Conservation (phyloP, 768 basidiomycete species). For the Galerina sulciceps region DNA sequence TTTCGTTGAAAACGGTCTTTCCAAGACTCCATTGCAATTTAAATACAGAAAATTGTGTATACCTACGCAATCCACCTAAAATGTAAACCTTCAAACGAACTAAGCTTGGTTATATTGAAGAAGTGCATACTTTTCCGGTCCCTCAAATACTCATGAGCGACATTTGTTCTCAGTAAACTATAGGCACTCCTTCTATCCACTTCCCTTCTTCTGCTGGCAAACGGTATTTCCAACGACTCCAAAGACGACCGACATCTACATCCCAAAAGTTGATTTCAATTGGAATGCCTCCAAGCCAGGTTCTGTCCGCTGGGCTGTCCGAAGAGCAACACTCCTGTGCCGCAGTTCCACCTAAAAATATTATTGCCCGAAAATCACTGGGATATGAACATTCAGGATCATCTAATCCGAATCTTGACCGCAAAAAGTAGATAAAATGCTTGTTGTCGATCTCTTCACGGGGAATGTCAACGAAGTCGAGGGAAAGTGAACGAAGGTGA, state of each 20-base stretch:
- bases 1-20: no score
- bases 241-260: background rate
- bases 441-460: background rate
- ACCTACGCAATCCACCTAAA: no score
- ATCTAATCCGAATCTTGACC: background rate
- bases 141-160: no score
- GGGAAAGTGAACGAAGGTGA: no score
- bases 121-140: no score
- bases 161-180: no score
- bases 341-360: background rate
- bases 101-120: no score
- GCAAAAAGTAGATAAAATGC: background rate
- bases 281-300: background rate
- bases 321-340: background rate
- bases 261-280: background rate
- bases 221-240: background rate
- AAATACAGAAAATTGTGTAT: no score
- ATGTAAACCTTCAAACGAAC: no score
- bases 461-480: no score
- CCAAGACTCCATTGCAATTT: no score
- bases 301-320: background rate
- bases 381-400: background rate
- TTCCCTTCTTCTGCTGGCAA: background rate
- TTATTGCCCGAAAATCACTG: no score
- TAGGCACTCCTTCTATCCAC: background rate